phyloP scores from a whole-genome alignment of 2,329 filamentous ascomycete species.

The Calcarisporium arbuscula region DNA sequence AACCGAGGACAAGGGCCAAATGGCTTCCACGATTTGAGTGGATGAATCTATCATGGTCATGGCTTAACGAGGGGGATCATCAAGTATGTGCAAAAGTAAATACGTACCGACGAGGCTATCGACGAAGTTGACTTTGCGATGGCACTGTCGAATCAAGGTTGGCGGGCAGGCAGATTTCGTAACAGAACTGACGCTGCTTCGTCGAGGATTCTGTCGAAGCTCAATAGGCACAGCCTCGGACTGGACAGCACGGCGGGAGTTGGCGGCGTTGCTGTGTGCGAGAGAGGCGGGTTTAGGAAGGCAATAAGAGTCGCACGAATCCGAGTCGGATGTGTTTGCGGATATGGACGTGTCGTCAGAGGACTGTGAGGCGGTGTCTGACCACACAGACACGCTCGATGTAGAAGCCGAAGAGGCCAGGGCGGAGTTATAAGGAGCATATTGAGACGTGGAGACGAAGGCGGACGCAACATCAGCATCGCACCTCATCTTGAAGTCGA shows the following conservation, averaged over 20 bases:
- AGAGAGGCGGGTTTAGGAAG: constrained; percentile 20
- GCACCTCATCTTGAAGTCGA: constrained; percentile 55
- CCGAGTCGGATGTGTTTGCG: constrained; percentile 51
- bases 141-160: constrained; percentile 73
- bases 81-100: constrained; percentile 16
- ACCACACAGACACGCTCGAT: constrained; percentile 73
- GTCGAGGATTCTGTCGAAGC: constrained; percentile 58
- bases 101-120: constrained; percentile 95
- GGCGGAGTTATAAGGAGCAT: constrained; percentile 61
- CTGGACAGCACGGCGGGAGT: constrained; percentile 16
- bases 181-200: constrained; percentile 47
- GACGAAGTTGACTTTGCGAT: constrained; percentile 92
- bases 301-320: constrained; percentile 40
- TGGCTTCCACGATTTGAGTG: constrained; percentile 92
- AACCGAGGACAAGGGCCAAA: constrained; percentile 88
- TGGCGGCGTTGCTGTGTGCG: constrained; percentile 15
- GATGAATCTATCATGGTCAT: constrained; percentile 68
- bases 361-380: constrained; percentile 61
- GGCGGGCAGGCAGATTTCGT: constrained; percentile 60
- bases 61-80: constrained; percentile 25
- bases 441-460: constrained; percentile 39
- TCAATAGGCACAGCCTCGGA: constrained; percentile 48
- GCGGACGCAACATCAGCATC: constrained; percentile 46
- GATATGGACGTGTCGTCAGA: constrained; percentile 64
- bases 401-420: constrained; percentile 71